Conservation (phyloP, 371 early-diverging fungal genomes). For the Racocetra persica region DNA sequence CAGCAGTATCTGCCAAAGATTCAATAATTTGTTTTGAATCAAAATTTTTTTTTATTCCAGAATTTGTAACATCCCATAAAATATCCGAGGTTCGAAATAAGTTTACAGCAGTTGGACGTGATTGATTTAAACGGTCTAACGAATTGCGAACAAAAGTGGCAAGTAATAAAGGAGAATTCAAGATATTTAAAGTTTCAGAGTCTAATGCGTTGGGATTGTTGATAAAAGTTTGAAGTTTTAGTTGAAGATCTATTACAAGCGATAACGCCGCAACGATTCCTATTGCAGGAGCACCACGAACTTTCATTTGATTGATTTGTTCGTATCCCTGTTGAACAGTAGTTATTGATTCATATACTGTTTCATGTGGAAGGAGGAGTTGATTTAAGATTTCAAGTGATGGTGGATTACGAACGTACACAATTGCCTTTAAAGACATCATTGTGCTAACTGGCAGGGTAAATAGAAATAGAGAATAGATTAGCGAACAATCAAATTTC, state of each 20-base stretch:
- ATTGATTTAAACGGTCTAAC: slow-evolving; percentile 84
- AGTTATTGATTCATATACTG: slow-evolving; percentile 75
- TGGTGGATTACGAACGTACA: slow-evolving; percentile 66
- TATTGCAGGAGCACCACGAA: slow-evolving; percentile 95
- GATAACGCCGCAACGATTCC: slow-evolving; percentile 95
- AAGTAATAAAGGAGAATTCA: slow-evolving; percentile 50
- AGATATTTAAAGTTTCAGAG: slow-evolving; percentile 30
- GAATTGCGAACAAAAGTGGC: slow-evolving; percentile 63
- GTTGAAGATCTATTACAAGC: slow-evolving; percentile 83
- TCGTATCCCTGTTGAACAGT: slow-evolving; percentile 80
- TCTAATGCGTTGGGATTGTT: slow-evolving; percentile 24
- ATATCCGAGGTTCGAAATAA: slow-evolving; percentile 91
- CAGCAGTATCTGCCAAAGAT: slow-evolving; percentile 77
- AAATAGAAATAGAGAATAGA: too few species aligned
- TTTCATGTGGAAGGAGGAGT: slow-evolving; percentile 88
- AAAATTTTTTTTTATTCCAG: slow-evolving; percentile 45
- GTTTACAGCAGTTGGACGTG: slow-evolving; percentile 97
- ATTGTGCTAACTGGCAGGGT: too few species aligned
- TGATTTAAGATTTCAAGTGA: slow-evolving; percentile 87
- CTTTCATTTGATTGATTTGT: slow-evolving; percentile 95
- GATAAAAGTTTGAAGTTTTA: slow-evolving; percentile 43
- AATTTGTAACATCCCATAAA: slow-evolving; percentile 60
- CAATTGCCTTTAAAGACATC: not conserved
- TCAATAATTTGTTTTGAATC: slow-evolving; percentile 54
- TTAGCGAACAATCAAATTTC: too few species aligned